Percentiles rank a stretch among this genome's conserved stretches.
Evolutionary conservation across 805 yeast species (phyloP).

Genomic region (Wickerhamomyces silvicola): DNA sequence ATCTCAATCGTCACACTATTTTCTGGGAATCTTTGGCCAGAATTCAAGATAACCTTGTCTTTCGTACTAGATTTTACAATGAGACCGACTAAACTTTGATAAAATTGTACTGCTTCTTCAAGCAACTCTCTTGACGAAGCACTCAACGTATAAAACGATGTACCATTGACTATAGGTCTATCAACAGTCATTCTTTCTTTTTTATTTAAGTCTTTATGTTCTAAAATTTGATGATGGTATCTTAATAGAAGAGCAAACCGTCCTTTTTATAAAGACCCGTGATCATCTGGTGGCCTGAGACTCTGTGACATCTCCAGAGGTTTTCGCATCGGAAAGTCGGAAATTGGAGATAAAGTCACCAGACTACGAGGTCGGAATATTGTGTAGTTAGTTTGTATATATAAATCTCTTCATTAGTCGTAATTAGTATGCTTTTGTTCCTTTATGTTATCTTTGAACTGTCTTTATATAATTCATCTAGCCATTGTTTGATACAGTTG

Average conservation of each 20-base stretch:
- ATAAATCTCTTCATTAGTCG: conserved; percentile 6
- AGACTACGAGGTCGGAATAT: neutral
- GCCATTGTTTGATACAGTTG: conserved; percentile 35
- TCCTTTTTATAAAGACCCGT: too few species aligned
- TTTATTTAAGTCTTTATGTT: neutral
- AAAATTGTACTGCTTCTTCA: conserved; percentile 47
- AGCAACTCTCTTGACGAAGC: conserved; percentile 44
- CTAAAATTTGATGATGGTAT: conserved; percentile 1
- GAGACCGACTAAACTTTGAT: conserved; percentile 39
- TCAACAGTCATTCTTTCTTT: conserved; percentile 7
- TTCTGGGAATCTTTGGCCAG: conserved; percentile 24
- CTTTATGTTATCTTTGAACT: too few species aligned
- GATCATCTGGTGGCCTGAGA: too few species aligned
- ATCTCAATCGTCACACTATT: conserved; percentile 24
- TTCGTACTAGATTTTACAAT: conserved; percentile 19
- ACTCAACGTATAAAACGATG: conserved; percentile 43
- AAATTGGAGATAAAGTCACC: too few species aligned
- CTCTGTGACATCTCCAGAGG: too few species aligned
- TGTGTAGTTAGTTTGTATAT: conserved; percentile 1
- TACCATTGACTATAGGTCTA: conserved; percentile 46
- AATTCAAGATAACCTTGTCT: conserved; percentile 22
- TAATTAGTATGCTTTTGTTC: too few species aligned
- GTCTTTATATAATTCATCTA: conserved; percentile 17
- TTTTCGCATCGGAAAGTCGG: too few species aligned
- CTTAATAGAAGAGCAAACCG: too few species aligned